Conservation (phyloP, 768 basidiomycete species). For the Gyrodon lividus region DNA sequence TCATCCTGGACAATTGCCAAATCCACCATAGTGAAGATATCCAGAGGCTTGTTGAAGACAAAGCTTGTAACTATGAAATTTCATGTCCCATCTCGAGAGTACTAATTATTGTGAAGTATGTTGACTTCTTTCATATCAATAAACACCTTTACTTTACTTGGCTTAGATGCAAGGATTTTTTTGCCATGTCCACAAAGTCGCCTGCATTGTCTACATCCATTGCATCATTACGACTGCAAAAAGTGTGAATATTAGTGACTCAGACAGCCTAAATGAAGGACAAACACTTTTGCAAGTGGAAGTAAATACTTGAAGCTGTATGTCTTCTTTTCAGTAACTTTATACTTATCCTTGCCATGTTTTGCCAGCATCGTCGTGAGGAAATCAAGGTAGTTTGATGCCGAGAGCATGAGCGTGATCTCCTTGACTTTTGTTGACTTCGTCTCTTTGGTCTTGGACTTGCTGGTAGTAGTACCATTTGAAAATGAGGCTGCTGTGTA, state of each 20-base stretch:
- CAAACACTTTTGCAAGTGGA: neutral
- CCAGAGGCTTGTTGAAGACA: conserved; percentile 4
- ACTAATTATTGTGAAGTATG: conserved; percentile 11
- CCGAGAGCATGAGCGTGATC: neutral
- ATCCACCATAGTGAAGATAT: conserved; percentile 24
- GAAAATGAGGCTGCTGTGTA: neutral
- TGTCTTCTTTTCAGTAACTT: neutral
- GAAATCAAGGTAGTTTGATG: conserved; percentile 1
- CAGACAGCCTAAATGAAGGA: no score
- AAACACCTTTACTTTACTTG: neutral
- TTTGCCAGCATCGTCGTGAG: neutral
- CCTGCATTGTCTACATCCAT: conserved; percentile 1
- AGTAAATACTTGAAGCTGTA: neutral
- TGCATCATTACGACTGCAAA: neutral
- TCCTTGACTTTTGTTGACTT: conserved; percentile 1
- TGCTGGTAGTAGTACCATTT: no score
- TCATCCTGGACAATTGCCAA: conserved; percentile 19
- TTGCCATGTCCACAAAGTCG: neutral
- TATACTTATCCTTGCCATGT: neutral
- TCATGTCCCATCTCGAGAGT: neutral
- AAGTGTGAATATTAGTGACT: no score
- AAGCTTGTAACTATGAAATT: neutral
- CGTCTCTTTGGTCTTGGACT: neutral
- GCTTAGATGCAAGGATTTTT: neutral
- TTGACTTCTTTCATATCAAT: conserved; percentile 2